These are phyloP conservation scores for Aphanomyces invadans DNA, from an alignment of 352 stramenopile species.

Conservation along the genomic window DNA sequence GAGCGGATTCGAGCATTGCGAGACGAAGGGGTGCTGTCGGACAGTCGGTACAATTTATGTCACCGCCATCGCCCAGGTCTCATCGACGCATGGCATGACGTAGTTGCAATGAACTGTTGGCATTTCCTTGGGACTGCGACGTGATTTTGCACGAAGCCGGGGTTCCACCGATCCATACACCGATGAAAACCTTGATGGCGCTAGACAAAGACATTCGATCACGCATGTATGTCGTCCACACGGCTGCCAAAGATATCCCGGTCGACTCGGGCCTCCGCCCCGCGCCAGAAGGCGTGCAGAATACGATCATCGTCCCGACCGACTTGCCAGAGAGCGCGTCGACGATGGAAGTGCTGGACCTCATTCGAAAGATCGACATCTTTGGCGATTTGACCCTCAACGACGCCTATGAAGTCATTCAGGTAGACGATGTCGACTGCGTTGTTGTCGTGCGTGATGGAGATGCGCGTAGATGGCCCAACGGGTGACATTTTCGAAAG, in stretches of 20 bases:
- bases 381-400: slow-evolving; percentile 75
- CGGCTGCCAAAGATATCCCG: slow-evolving; percentile 76
- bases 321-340: slow-evolving; percentile 68
- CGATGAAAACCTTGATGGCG: slow-evolving; percentile 87
- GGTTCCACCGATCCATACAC: slow-evolving; percentile 93
- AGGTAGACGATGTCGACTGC: slow-evolving; percentile 28
- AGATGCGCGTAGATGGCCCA: slow-evolving; percentile 52
- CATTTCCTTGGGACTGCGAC: slow-evolving; percentile 92
- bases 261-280: slow-evolving; percentile 69
- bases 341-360: slow-evolving; percentile 74
- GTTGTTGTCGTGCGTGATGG: too few relatives aligned
- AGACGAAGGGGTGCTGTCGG: slow-evolving; percentile 81
- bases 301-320: slow-evolving; percentile 75
- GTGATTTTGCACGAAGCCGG: slow-evolving; percentile 92
- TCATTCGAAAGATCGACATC: slow-evolving; percentile 78
- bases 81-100: not conserved
- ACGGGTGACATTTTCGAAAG: slow-evolving; percentile 60
- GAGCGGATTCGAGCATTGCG: slow-evolving; percentile 74
- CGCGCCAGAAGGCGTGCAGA: slow-evolving; percentile 83
- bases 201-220: slow-evolving; percentile 87
- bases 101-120: slow-evolving; percentile 83
- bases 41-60: slow-evolving; percentile 30
- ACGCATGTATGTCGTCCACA: slow-evolving; percentile 92
- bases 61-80: not conserved
- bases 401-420: slow-evolving; percentile 81